Conservation (phyloP, 2,329 filamentous ascomycete genomes). For the Hypoxylon sp. region DNA sequence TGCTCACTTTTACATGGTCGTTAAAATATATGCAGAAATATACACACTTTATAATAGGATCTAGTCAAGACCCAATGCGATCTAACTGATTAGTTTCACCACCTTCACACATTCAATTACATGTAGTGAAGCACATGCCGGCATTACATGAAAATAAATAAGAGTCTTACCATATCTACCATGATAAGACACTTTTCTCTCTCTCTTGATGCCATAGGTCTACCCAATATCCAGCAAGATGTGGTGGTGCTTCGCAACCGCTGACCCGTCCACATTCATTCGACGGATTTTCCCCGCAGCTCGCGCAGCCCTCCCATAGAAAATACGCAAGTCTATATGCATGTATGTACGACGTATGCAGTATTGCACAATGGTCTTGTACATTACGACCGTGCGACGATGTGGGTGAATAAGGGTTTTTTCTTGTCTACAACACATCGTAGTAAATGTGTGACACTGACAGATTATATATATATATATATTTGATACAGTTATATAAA, state of each 20-base stretch:
- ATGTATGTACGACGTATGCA: constrained; percentile 30
- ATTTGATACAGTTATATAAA: too few relatives aligned
- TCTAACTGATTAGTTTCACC: too few relatives aligned
- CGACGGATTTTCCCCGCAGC: constrained; percentile 37
- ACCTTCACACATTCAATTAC: too few relatives aligned
- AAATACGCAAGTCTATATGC: too few relatives aligned
- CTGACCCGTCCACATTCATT: constrained; percentile 30
- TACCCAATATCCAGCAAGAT: constrained; percentile 25
- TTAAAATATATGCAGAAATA: constrained; percentile 6
- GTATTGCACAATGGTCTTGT: constrained; percentile 24
- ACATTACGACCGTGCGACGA: constrained; percentile 18
- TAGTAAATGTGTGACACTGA: too few relatives aligned
- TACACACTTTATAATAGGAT: too few relatives aligned
- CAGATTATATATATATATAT: too few relatives aligned
- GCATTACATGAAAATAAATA: too few relatives aligned
- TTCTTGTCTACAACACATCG: constrained; percentile 1
- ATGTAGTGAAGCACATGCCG: constrained; percentile 8
- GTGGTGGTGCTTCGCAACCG: constrained; percentile 15
- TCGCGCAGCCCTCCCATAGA: constrained; percentile 23
- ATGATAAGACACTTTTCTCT: constrained; percentile 11
- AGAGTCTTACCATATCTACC: constrained; percentile 10
- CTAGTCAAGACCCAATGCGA: constrained; percentile 12
- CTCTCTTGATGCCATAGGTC: constrained; percentile 9
- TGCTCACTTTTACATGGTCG: too few relatives aligned
- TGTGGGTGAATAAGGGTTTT: constrained; percentile 18